A percentile compares a stretch with the other conserved stretches of the same genome.
These are phyloP conservation scores for Coffea humblotiana DNA, from an alignment of 305 asterid genomes.

Conservation along the genomic window DNA sequence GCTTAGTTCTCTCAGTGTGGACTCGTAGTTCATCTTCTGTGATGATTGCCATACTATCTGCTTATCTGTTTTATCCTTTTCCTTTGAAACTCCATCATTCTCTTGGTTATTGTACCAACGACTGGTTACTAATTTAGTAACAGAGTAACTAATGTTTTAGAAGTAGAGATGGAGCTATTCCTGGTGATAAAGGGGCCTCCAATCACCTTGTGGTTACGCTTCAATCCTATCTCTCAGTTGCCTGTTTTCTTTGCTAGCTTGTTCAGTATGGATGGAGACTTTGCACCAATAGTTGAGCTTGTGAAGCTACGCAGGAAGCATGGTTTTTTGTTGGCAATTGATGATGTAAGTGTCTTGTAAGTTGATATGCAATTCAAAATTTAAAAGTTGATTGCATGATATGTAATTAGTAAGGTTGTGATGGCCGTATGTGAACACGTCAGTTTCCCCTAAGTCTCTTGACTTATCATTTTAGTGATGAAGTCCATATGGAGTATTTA, in stretches of 20 bases:
- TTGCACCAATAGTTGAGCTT: constrained; percentile 84
- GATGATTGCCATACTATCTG: not conserved
- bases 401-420: not conserved
- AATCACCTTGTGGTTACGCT: not conserved
- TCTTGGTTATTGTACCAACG: not conserved
- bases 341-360: constrained; percentile 64
- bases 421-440: not conserved
- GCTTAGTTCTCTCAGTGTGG: not conserved
- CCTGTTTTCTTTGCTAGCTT: constrained; percentile 46
- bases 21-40: not conserved
- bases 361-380: not conserved
- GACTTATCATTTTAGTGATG: not conserved
- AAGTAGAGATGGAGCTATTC: not conserved
- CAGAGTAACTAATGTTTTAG: not conserved
- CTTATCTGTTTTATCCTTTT: not conserved
- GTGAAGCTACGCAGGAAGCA: constrained; percentile 83
- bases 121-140: not conserved
- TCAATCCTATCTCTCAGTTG: not conserved
- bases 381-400: not conserved
- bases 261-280: constrained; percentile 99
- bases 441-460: not conserved
- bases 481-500: not conserved
- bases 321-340: constrained; percentile 86
- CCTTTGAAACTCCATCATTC: not conserved
- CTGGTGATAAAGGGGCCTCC: not conserved